Base-by-base conservation (phyloP, 495 filamentous ascomycete genomes). In the Trichoderma virens region DNA sequence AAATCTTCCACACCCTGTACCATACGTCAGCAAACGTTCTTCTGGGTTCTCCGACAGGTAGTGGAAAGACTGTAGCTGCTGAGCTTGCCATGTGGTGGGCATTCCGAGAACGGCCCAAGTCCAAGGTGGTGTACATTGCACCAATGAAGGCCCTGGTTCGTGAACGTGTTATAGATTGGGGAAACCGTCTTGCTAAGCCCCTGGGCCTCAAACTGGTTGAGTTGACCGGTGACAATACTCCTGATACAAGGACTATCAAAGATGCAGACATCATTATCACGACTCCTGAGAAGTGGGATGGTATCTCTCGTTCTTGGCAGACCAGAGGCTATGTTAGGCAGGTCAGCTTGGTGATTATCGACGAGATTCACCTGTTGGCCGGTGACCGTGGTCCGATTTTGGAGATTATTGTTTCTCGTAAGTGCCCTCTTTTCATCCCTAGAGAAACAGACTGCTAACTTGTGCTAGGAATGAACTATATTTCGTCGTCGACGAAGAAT, bases 1-100 rank as follows among this genome's bases (percentile, higher is more conserved):
- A 99, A 72, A 88, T 98, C 38, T 99, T 99, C 73, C 95, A 98
- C 69, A 88, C 90, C 51, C 83, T 98, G 14, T 98, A 98, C 62
- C 91, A 98, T 72, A 94, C 93, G 0, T 73, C 87, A 32, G 86
- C 89, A 41, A 99, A 99, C 70, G 93, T 98, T 8, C 79, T 99
- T 5, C 84, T 99, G 7, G 94, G 94, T n/a, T 97, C 94, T 16
- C 94, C 94, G 6, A 99, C 94, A 6, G 94, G 94, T 60, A 94
- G 90, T 79, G 94, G 94, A 64, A 99, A 99, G 78, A 99, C 94
- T 2, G 87, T 99, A 34, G 94, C 94, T 16, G 90, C 89, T 34
- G 94, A 99, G 71, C 72, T 99, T 62, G 95, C 95, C n/a, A 98
- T 99, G 95, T 99, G 94, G 94, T 97, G 92, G 93, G 92, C 95